phyloP scores from a whole-genome alignment of 306 rosid genomes.

The Benincasa hispida region DNA sequence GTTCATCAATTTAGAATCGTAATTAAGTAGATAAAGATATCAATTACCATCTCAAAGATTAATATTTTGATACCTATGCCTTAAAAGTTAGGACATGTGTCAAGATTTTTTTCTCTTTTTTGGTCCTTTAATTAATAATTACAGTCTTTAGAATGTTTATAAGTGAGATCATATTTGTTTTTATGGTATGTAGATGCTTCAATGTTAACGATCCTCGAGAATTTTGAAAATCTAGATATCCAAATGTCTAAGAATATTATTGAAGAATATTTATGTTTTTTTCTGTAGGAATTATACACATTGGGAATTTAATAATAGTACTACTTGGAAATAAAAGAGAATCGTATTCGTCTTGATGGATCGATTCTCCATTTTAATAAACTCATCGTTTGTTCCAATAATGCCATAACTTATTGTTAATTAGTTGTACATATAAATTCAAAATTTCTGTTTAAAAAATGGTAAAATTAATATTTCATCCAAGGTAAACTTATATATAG shows the following conservation, averaged over 20 bases:
- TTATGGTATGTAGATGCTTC: neutral
- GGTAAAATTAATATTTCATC: neutral
- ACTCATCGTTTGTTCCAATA: neutral
- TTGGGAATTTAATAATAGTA: neutral
- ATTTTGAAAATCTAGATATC: neutral
- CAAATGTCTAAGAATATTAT: neutral
- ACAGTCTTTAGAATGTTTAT: neutral
- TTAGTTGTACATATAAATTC: neutral
- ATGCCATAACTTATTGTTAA: neutral
- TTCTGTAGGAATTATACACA: neutral
- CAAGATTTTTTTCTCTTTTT: no score
- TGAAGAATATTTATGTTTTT: neutral
- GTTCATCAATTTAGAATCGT: no score
- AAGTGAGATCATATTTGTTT: no score
- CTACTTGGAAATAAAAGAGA: neutral
- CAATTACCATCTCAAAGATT: no score
- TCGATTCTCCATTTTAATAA: neutral
- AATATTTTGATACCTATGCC: no score
- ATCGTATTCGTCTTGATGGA: neutral
- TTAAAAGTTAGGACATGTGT: no score
- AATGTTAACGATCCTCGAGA: neutral
- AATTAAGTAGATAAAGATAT: no score
- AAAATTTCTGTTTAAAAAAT: neutral
- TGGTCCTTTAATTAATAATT: no score
- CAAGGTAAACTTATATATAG: neutral